Base-by-base conservation (phyloP, 2,329 filamentous ascomycete species). In the Fusarium burgessii region DNA sequence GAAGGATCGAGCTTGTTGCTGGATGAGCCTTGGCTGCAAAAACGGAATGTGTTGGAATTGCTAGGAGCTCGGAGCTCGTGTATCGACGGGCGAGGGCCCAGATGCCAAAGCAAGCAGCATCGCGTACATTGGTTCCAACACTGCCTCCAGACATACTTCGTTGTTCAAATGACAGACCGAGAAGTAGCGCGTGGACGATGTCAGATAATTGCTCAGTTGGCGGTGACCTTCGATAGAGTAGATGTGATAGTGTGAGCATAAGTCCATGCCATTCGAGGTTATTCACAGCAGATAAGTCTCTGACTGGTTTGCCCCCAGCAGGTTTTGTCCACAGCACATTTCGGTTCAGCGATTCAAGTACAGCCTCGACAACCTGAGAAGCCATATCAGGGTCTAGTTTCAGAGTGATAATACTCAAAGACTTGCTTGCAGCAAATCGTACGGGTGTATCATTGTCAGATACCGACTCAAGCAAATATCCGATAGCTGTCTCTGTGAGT, bases 61-160 rank as follows among this genome's bases (percentile, higher is more conserved):
- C 84, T 14, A 92, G 84, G 10, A 98, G 85, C 79, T 98, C 95
- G 1, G 84, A 77, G 0, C 94, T 97, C 2, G 89, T 90, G 76
- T 98, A 99, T 58, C 95, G 91, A 59, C 96, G 88, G 25, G 95
- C 93, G 11, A 98, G 80, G 2, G 95, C 92, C 96, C 96, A 99
- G 27, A 98, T 91, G 10, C 96, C 96, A 78, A 98, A 99, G 78
- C 95, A 98, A 6, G 96, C 94, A 15, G 96, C 95, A 82, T 99
- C 96, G 49, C 96, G 90, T 18, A 99, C 95, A 74, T 97, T 97
- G 3, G 93, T 92, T 4, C 96, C 96, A 14, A 95, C 86, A 6
- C 93, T 95, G 15, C 88, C 90, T n/a, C 96, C 95, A 6, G 93
- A 94, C 1, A 93, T 89, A 47, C 92, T 93, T 63, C 95, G 88